These are phyloP conservation scores for Chlorella vulgaris DNA, from an alignment of 139 green algal species.

Conservation along the genomic window DNA sequence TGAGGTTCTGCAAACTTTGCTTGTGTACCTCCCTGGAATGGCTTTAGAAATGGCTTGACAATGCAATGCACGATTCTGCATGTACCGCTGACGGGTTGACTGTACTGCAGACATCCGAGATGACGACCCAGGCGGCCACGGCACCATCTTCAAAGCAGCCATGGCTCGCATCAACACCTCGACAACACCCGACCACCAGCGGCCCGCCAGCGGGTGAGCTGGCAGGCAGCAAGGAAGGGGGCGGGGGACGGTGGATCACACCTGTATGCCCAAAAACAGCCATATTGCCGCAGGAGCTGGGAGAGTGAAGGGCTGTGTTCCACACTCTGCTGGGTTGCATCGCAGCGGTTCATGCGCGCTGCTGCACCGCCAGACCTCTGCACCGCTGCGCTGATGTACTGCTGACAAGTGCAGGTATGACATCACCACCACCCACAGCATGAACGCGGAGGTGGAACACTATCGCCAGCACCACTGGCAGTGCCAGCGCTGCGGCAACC, in stretches of 20 bases:
- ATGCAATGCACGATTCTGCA: not conserved
- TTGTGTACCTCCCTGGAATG: too few species aligned
- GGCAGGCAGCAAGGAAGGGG: not conserved
- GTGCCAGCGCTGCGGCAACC: constrained; percentile 36
- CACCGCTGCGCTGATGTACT: constrained; percentile 28
- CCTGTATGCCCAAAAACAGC: too few species aligned
- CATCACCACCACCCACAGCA: constrained; percentile 75
- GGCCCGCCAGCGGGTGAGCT: constrained; percentile 65
- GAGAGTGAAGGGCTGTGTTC: too few species aligned
- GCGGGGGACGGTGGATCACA: too few species aligned
- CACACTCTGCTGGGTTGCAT: too few species aligned
- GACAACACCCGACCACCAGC: constrained; percentile 53
- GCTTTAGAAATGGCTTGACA: too few species aligned
- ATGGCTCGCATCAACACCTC: constrained; percentile 70
- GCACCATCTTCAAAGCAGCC: constrained; percentile 57
- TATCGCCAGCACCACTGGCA: constrained; percentile 62
- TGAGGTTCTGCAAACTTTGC: too few species aligned
- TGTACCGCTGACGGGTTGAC: not conserved
- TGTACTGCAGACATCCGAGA: constrained; percentile 48
- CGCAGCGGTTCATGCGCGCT: not conserved
- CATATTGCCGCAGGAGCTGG: too few species aligned
- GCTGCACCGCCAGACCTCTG: constrained; percentile 41
- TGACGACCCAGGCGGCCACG: constrained; percentile 63
- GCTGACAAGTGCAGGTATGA: constrained; percentile 55
- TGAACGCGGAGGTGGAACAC: constrained; percentile 73